Conservation (phyloP, 169 alveolate genomes). For the Plasmodium falciparum region DNA sequence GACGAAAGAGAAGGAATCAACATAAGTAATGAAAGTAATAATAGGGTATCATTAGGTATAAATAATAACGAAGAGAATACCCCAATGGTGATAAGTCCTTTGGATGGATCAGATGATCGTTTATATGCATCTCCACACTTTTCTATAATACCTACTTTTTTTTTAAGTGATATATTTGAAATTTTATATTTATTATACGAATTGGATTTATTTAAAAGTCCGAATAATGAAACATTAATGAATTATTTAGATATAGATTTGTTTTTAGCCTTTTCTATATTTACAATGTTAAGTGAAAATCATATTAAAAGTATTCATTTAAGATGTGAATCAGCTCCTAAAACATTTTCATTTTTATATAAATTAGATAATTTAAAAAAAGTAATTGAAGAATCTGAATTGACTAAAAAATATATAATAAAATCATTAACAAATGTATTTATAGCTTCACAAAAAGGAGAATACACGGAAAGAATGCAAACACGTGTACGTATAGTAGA, state of each 20-base stretch:
- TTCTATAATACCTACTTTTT: slow-evolving; percentile 84
- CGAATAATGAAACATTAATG: slow-evolving; percentile 69
- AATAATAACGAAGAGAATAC: too few species aligned
- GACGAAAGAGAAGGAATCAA: background rate
- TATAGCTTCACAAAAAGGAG: slow-evolving; percentile 87
- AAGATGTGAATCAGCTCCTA: slow-evolving; percentile 89
- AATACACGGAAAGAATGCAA: slow-evolving; percentile 85
- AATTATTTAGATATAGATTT: slow-evolving; percentile 88
- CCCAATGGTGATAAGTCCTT: background rate
- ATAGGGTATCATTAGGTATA: too few species aligned
- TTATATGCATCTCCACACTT: slow-evolving; percentile 83
- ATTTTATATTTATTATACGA: slow-evolving; percentile 78
- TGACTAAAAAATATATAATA: slow-evolving; percentile 80
- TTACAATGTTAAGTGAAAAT: slow-evolving; percentile 85
- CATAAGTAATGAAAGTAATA: slow-evolving; percentile 22
- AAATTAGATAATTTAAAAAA: slow-evolving; percentile 64
- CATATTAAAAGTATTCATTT: slow-evolving; percentile 88
- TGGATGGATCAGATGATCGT: slow-evolving; percentile 31
- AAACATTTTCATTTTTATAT: slow-evolving; percentile 79
- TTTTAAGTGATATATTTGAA: slow-evolving; percentile 84
- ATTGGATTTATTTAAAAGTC: slow-evolving; percentile 78
- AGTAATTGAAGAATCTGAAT: slow-evolving; percentile 75
- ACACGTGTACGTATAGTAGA: slow-evolving; percentile 86
- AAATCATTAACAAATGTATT: slow-evolving; percentile 86
- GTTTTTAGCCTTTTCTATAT: slow-evolving; percentile 85